These are phyloP conservation scores for Cryptococcus amylolentus DNA, from an alignment of 1,284 basidiomycete species.

Conservation along the genomic window DNA sequence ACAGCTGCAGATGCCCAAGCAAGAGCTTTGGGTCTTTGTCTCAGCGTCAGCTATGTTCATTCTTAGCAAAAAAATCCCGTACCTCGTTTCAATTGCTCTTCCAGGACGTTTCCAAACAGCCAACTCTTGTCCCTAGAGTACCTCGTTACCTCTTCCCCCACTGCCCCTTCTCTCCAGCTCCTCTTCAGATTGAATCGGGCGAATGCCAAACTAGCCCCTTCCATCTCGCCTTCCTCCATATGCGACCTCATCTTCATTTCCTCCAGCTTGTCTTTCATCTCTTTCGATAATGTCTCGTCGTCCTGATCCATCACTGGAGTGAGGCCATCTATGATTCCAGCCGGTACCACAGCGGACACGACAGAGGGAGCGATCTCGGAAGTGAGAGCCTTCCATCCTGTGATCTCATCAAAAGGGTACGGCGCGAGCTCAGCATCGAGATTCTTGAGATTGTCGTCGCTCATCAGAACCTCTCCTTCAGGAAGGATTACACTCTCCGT, in stretches of 20 bases:
- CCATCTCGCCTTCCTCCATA: not conserved
- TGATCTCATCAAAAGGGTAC: conserved; percentile 45
- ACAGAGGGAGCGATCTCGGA: conserved; percentile 28
- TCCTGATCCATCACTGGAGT: conserved; percentile 32
- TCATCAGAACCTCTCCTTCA: conserved; percentile 16
- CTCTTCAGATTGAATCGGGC: conserved; percentile 45
- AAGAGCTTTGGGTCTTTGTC: conserved; percentile 36
- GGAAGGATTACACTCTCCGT: conserved; percentile 21
- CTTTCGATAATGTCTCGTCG: conserved; percentile 19
- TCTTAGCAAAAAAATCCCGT: not conserved
- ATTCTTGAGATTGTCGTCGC: conserved; percentile 44
- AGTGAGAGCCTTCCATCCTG: conserved; percentile 41
- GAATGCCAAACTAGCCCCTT: conserved; percentile 30
- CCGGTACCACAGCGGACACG: conserved; percentile 36
- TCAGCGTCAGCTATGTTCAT: not conserved
- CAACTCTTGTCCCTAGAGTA: conserved; percentile 52
- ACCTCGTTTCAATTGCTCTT: conserved; percentile 37
- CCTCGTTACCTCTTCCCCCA: conserved; percentile 48
- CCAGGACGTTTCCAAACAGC: conserved; percentile 39
- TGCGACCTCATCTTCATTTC: conserved; percentile 5
- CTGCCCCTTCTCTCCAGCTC: conserved; percentile 49
- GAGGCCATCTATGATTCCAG: conserved; percentile 36
- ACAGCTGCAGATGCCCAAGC: conserved; percentile 48
- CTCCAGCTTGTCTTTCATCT: conserved; percentile 12
- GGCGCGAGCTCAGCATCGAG: conserved; percentile 49